phyloP scores from a whole-genome alignment of 192 early-diverging fungal species.

The Coemansia javaensis region DNA sequence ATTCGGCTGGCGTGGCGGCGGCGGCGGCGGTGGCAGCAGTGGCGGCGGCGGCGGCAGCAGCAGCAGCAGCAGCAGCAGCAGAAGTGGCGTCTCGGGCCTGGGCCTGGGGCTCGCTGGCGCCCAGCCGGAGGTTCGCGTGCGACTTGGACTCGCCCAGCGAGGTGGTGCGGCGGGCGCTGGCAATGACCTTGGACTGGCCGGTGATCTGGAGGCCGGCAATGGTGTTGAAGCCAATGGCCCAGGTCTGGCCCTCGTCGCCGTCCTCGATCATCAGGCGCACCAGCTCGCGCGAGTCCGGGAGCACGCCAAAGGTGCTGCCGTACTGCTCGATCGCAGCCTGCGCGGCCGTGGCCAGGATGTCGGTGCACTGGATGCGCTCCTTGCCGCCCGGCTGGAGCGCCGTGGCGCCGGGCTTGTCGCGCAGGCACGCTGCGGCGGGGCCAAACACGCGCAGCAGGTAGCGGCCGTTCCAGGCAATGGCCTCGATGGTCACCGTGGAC shows the following conservation, averaged over 20 bases:
- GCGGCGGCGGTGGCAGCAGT: not conserved
- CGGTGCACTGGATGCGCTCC: constrained; percentile 38
- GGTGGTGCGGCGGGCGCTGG: constrained; percentile 34
- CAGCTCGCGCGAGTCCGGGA: constrained; percentile 44
- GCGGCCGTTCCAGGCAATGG: constrained; percentile 48
- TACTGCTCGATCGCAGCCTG: constrained; percentile 48
- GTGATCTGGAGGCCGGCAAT: constrained; percentile 45
- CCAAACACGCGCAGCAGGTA: constrained; percentile 47
- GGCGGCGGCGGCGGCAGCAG: too few species aligned
- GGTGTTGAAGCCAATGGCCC: constrained; percentile 42
- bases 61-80: too few species aligned
- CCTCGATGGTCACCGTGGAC: constrained; percentile 33
- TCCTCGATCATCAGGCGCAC: constrained; percentile 49
- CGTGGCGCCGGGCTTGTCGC: constrained; percentile 37
- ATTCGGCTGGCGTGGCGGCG: not conserved
- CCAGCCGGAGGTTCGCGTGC: constrained; percentile 6
- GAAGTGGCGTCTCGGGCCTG: too few species aligned
- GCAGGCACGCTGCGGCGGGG: constrained; percentile 24
- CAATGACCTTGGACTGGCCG: constrained; percentile 35
- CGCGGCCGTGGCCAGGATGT: constrained; percentile 46
- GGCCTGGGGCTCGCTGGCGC: too few species aligned
- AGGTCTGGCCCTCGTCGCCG: constrained; percentile 41
- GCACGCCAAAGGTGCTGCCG: constrained; percentile 44
- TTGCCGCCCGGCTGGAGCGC: constrained; percentile 22
- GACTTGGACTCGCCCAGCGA: constrained; percentile 22